Percentiles rank a stretch among this genome's conserved stretches.
phyloP scores from a whole-genome alignment of 2,329 filamentous ascomycete species.

The Fusarium odoratissimum region DNA sequence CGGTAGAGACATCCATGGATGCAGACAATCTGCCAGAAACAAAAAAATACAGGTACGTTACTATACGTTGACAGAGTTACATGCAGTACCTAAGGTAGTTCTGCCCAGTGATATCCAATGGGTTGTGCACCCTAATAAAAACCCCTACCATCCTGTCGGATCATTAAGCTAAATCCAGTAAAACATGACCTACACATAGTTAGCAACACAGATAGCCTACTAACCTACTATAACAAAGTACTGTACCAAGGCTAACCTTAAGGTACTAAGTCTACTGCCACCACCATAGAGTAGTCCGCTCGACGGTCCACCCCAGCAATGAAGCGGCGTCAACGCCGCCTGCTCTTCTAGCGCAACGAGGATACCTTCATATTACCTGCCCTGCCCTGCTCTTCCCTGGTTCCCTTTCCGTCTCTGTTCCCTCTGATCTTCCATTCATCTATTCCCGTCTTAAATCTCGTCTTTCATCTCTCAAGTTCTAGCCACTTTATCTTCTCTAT shows the following conservation, averaged over 20 bases:
- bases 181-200: not conserved
- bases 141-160: slow-evolving; percentile 26
- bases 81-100: not conserved
- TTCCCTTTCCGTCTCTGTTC: slow-evolving; percentile 14
- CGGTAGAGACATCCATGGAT: slow-evolving; percentile 6
- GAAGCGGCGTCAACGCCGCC: slow-evolving; percentile 46
- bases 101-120: not conserved
- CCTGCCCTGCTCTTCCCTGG: slow-evolving; percentile 33
- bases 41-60: slow-evolving; percentile 7
- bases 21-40: slow-evolving; percentile 11
- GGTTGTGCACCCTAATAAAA: not conserved
- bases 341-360: slow-evolving; percentile 45
- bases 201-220: slow-evolving; percentile 28
- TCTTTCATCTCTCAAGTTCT: not conserved
- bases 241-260: slow-evolving; percentile 19
- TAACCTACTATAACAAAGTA: not conserved
- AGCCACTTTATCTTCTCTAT: not conserved
- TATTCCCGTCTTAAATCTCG: not conserved
- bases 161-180: slow-evolving; percentile 26
- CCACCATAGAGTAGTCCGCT: slow-evolving; percentile 20
- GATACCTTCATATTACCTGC: slow-evolving; percentile 47
- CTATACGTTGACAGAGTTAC: not conserved
- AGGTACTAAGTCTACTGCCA: slow-evolving; percentile 7
- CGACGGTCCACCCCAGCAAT: slow-evolving; percentile 44
- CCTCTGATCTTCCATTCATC: slow-evolving; percentile 13